These are phyloP conservation scores for Colletotrichum caudatum DNA, from an alignment of 2,329 filamentous ascomycete genomes.

Conservation along the genomic window DNA sequence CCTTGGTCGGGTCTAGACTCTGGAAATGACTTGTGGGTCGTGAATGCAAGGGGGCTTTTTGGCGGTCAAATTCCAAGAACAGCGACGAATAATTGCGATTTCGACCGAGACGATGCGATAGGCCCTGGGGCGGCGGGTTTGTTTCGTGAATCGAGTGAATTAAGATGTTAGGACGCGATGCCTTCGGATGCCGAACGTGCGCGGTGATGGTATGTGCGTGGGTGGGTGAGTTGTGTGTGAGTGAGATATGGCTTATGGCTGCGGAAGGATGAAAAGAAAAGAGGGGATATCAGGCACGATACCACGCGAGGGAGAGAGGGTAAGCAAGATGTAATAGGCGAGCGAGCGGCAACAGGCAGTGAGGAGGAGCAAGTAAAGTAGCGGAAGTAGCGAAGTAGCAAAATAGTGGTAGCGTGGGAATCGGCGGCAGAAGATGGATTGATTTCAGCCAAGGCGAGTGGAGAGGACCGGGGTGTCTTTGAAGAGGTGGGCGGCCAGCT, in stretches of 20 bases:
- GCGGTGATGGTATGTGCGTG: conserved; percentile 12
- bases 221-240: not conserved
- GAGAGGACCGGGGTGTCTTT: conserved; percentile 36
- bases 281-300: conserved; percentile 40
- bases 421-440: conserved; percentile 37
- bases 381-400: conserved; percentile 11
- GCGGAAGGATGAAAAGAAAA: conserved; percentile 40
- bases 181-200: conserved; percentile 6
- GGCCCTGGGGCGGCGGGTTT: not conserved
- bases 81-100: conserved; percentile 33
- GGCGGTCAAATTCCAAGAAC: conserved; percentile 39
- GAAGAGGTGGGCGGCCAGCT: conserved; percentile 41
- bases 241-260: conserved; percentile 29
- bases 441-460: conserved; percentile 38
- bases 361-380: conserved; percentile 16
- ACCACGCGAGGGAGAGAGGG: conserved; percentile 41
- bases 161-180: not conserved
- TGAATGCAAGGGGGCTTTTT: conserved; percentile 41
- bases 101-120: conserved; percentile 15
- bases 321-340: conserved; percentile 40
- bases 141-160: conserved; percentile 2
- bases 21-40: conserved; percentile 44
- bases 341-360: conserved; percentile 23
- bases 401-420: conserved; percentile 28
- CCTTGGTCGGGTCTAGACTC: conserved; percentile 41